A percentile compares a stretch with the other conserved stretches of the same genome.
These are phyloP conservation scores for Aspergillus heteromorphus DNA, from an alignment of 495 filamentous ascomycete genomes.

Conservation along the genomic window DNA sequence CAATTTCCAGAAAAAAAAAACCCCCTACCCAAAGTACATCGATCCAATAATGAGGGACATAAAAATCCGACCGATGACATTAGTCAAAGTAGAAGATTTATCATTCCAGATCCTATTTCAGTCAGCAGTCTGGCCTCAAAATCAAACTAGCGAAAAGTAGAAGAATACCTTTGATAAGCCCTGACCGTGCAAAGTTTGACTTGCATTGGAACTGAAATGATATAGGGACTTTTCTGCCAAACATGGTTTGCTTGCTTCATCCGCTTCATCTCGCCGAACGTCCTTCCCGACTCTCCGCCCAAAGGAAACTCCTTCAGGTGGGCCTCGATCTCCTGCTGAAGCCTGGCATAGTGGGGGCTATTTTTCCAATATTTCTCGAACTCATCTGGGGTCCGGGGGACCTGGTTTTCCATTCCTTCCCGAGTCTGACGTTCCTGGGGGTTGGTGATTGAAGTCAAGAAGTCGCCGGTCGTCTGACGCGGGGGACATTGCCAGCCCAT, in stretches of 20 bases:
- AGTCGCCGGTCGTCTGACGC: constrained; percentile 62
- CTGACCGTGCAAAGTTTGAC: constrained; percentile 45
- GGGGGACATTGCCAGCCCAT: constrained; percentile 58
- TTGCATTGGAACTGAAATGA: constrained; percentile 44
- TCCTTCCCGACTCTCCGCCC: constrained; percentile 28
- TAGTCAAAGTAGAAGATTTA: constrained; percentile 65
- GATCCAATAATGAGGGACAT: constrained; percentile 82
- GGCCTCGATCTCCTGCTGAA: constrained; percentile 45
- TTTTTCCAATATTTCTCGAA: constrained; percentile 59
- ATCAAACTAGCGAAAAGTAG: constrained; percentile 7
- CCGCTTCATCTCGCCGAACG: constrained; percentile 29
- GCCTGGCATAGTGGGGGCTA: constrained; percentile 43
- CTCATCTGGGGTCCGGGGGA: constrained; percentile 66
- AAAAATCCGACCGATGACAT: constrained; percentile 70
- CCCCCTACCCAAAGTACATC: constrained; percentile 70
- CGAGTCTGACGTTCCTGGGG: constrained; percentile 56
- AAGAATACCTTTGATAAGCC: constrained; percentile 42
- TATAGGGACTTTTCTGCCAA: constrained; percentile 39
- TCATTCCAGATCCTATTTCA: constrained; percentile 60
- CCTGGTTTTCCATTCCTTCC: constrained; percentile 54
- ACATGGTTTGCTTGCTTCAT: constrained; percentile 38
- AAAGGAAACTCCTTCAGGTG: constrained; percentile 38
- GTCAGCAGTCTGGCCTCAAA: constrained; percentile 22
- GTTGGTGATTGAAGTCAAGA: constrained; percentile 68
- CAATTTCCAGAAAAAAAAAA: constrained; percentile 26